Evolutionary conservation across 2,329 filamentous ascomycete species (phyloP).

Genomic region (Phyllosticta paracitricarpa): DNA sequence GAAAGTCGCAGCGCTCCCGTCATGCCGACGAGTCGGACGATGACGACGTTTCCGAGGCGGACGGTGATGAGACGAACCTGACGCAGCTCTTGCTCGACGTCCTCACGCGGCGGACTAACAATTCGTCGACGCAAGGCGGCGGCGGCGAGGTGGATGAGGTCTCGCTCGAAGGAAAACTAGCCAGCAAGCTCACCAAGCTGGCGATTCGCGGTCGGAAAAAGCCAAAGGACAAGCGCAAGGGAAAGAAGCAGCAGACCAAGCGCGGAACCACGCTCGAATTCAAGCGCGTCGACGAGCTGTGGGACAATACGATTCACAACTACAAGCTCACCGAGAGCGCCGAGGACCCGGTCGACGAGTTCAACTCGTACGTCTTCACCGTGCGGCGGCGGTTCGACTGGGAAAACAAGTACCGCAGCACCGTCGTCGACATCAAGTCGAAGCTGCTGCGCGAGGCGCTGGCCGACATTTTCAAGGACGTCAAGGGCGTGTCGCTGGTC

Average conservation of each 20-base stretch:
- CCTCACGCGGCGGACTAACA: not conserved
- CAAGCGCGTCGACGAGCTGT: constrained; percentile 57
- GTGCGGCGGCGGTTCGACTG: constrained; percentile 74
- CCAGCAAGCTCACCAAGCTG: not conserved
- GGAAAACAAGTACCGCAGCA: constrained; percentile 69
- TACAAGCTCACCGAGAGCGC: constrained; percentile 60
- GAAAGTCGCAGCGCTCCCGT: not conserved
- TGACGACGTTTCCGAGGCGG: constrained; percentile 2
- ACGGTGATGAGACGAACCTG: not conserved
- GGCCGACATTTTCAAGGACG: constrained; percentile 60
- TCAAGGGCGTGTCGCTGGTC: constrained; percentile 70
- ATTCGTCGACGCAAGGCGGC: not conserved
- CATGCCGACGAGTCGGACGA: constrained; percentile 4
- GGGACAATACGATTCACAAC: constrained; percentile 49
- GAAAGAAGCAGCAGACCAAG: constrained; percentile 16
- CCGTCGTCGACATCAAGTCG: constrained; percentile 76
- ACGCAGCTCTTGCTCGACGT: constrained; percentile 7
- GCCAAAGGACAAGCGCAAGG: constrained; percentile 11
- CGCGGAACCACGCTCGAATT: constrained; percentile 50
- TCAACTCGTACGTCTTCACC: constrained; percentile 72
- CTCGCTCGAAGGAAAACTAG: not conserved
- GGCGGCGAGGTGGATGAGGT: not conserved
- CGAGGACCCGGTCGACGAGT: constrained; percentile 55
- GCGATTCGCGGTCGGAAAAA: constrained; percentile 8
- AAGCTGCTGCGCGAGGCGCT: constrained; percentile 64